Conservation (phyloP, 768 basidiomycete genomes). For the Rhodosporidiobolus sp. region DNA sequence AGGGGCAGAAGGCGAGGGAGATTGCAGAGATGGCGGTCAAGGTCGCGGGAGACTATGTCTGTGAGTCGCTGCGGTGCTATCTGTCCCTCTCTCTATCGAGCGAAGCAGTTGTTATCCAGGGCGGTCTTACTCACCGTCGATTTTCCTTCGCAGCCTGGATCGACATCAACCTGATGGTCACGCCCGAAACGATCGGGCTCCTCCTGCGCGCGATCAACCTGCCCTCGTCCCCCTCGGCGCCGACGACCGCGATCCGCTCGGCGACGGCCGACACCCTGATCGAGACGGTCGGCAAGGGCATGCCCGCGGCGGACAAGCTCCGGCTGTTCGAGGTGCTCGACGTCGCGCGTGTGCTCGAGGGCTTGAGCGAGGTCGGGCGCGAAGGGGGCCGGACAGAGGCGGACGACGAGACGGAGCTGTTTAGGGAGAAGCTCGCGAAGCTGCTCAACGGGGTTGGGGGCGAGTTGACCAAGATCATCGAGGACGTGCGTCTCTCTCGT, state of each 20-base stretch:
- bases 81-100: background rate
- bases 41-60: conserved; percentile 88
- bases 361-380: conserved; percentile 59
- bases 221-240: conserved; percentile 50
- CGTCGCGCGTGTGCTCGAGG: conserved; percentile 73
- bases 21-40: conserved; percentile 87
- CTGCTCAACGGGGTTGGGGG: conserved; percentile 75
- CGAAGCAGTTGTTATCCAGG: conserved; percentile 6
- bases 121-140: too few relatives aligned
- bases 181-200: conserved; percentile 77
- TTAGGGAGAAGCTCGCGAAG: conserved; percentile 82
- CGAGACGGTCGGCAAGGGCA: conserved; percentile 83
- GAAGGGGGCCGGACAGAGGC: conserved; percentile 68
- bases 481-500: conserved; percentile 57
- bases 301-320: conserved; percentile 83
- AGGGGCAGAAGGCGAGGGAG: conserved; percentile 54
- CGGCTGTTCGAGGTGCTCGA: conserved; percentile 85
- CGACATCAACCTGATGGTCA: conserved; percentile 93
- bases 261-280: conserved; percentile 75
- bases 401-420: conserved; percentile 78
- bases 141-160: conserved; percentile 71
- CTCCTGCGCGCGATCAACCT: conserved; percentile 80
- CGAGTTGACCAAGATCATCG: conserved; percentile 77
- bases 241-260: conserved; percentile 66
- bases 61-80: conserved; percentile 56